Percentiles rank a stretch among this genome's conserved stretches.
Conservation (phyloP, 148 eudicot genomes). For the Rhododendron molle region DNA sequence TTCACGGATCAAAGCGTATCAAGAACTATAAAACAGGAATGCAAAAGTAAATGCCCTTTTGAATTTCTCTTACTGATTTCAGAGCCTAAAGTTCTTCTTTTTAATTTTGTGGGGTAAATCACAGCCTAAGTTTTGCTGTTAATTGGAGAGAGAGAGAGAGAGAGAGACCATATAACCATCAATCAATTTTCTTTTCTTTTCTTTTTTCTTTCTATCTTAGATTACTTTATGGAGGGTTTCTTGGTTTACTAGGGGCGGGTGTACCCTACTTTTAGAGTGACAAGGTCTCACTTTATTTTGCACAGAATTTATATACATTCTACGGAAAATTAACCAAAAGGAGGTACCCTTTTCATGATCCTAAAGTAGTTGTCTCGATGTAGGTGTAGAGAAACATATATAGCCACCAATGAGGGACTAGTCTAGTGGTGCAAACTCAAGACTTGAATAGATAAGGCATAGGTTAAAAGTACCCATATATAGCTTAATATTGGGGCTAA, state of each 20-base stretch:
- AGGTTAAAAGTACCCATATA: too few species aligned
- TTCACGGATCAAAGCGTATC: too few species aligned
- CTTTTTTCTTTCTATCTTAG: background rate
- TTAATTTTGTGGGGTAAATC: conserved; percentile 5
- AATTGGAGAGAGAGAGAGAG: conserved; percentile 12
- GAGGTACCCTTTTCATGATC: conserved; percentile 9
- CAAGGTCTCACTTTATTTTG: background rate
- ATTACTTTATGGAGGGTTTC: conserved; percentile 10
- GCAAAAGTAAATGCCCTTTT: too few species aligned
- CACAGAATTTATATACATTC: background rate
- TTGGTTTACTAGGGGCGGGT: conserved; percentile 7
- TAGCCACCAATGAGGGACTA: background rate
- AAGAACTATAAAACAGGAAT: too few species aligned
- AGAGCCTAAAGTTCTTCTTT: too few species aligned
- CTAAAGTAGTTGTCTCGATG: conserved; percentile 17
- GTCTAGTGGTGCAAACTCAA: background rate
- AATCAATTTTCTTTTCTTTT: background rate
- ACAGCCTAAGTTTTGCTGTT: conserved; percentile 44
- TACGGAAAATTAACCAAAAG: conserved; percentile 25
- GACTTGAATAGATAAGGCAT: too few species aligned
- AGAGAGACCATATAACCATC: conserved; percentile 16
- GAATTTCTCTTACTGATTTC: too few species aligned
- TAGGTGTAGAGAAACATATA: background rate
- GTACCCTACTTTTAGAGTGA: background rate
- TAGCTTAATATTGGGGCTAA: too few species aligned